Conservation (phyloP, 805 yeast genomes). For the Wickerhamomyces sydowiorum region DNA sequence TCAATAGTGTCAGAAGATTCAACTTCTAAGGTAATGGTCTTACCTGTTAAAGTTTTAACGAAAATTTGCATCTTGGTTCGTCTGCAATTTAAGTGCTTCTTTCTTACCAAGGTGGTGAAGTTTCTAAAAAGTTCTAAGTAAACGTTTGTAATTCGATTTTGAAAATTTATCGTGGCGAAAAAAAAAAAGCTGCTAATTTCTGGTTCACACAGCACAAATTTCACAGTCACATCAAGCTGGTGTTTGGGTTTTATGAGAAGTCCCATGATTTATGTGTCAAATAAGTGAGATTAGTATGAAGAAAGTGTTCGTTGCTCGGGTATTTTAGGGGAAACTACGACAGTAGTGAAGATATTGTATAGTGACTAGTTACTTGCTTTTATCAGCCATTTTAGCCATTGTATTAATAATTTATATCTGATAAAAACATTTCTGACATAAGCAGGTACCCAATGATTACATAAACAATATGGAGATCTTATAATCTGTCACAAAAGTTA, state of each 20-base stretch:
- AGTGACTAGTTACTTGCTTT: too few relatives aligned
- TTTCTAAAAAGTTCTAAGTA: not conserved
- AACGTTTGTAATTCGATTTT: not conserved
- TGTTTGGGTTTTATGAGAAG: not conserved
- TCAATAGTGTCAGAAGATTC: conserved; percentile 97
- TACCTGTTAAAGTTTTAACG: conserved; percentile 99
- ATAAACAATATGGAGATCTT: too few relatives aligned
- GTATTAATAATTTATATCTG: too few relatives aligned
- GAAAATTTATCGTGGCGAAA: not conserved
- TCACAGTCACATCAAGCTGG: not conserved
- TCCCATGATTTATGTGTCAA: too few relatives aligned
- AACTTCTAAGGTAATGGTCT: conserved; percentile 97
- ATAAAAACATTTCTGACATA: too few relatives aligned
- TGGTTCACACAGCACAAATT: not conserved
- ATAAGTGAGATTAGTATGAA: too few relatives aligned
- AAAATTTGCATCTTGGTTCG: conserved; percentile 83
- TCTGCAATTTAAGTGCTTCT: conserved; percentile 35
- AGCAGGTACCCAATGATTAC: too few relatives aligned
- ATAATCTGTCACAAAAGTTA: too few relatives aligned
- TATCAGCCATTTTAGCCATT: too few relatives aligned
- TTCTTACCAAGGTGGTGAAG: conserved; percentile 24
- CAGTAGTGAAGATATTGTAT: too few relatives aligned
- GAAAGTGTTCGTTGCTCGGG: too few relatives aligned
- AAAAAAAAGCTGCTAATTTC: not conserved
- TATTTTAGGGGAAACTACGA: too few relatives aligned